These are phyloP conservation scores for Scytalidium sp. DNA, from an alignment of 2,329 filamentous ascomycete genomes.

Conservation along the genomic window DNA sequence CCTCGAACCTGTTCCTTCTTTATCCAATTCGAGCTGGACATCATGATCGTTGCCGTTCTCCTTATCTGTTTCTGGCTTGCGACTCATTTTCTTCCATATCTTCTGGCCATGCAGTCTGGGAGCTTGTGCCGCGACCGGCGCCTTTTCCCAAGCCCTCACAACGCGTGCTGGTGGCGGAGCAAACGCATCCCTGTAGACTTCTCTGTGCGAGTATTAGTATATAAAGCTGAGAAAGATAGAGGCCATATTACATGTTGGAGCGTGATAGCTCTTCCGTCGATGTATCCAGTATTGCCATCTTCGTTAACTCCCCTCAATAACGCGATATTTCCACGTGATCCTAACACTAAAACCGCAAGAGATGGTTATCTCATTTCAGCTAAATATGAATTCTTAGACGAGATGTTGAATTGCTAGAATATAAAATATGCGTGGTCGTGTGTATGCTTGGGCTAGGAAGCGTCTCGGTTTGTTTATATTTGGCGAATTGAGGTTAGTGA, in stretches of 20 bases:
- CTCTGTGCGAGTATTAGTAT: slow-evolving; percentile 16
- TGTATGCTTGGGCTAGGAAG: not conserved
- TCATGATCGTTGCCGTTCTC: slow-evolving; percentile 14
- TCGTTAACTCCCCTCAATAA: not conserved
- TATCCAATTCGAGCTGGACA: slow-evolving; percentile 30
- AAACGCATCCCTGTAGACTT: slow-evolving; percentile 25
- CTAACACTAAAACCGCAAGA: not conserved
- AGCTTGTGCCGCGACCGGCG: slow-evolving; percentile 24
- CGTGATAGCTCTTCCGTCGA: slow-evolving; percentile 5
- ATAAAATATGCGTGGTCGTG: not conserved
- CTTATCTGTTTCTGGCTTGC: slow-evolving; percentile 12
- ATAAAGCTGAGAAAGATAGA: not conserved
- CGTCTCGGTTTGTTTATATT: slow-evolving; percentile 16
- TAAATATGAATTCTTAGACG: not conserved
- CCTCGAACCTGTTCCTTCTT: slow-evolving; percentile 28
- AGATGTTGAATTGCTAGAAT: not conserved
- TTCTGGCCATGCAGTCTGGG: slow-evolving; percentile 28
- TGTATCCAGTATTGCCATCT: slow-evolving; percentile 8
- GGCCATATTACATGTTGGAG: slow-evolving; percentile 14
- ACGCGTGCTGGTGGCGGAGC: slow-evolving; percentile 14
- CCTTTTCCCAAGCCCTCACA: slow-evolving; percentile 26
- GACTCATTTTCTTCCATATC: slow-evolving; percentile 27
- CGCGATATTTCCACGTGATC: not conserved
- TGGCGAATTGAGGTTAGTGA: not conserved
- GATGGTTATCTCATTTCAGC: not conserved